These are phyloP conservation scores for Pythium periplocum DNA, from an alignment of 352 stramenopile genomes.

Conservation along the genomic window DNA sequence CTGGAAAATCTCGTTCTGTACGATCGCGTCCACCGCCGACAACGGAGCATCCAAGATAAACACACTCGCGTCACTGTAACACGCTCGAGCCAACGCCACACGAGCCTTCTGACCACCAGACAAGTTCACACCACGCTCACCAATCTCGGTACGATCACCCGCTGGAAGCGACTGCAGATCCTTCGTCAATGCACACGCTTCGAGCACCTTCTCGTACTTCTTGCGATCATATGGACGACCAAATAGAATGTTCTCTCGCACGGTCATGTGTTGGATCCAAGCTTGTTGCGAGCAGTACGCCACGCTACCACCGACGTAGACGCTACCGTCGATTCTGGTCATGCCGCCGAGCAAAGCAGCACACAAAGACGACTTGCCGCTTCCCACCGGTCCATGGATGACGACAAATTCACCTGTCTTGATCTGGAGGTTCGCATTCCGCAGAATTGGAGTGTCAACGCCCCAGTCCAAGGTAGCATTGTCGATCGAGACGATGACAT, in stretches of 20 bases:
- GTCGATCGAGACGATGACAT: slow-evolving; percentile 24
- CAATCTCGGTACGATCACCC: slow-evolving; percentile 44
- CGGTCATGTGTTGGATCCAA: slow-evolving; percentile 71
- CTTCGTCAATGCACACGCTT: slow-evolving; percentile 41
- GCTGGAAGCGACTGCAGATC: slow-evolving; percentile 55
- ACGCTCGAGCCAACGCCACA: slow-evolving; percentile 40
- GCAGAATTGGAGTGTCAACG: slow-evolving; percentile 10
- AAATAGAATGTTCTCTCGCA: slow-evolving; percentile 87
- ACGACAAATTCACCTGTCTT: slow-evolving; percentile 72
- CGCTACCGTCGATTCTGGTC: slow-evolving; percentile 22
- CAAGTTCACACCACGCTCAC: slow-evolving; percentile 31
- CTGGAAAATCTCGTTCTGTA: slow-evolving; percentile 44
- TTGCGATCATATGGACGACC: slow-evolving; percentile 32
- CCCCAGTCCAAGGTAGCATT: slow-evolving; percentile 26
- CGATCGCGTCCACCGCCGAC: slow-evolving; percentile 20
- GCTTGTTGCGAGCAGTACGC: slow-evolving; percentile 73
- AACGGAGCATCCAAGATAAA: slow-evolving; percentile 15
- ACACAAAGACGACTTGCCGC: slow-evolving; percentile 90
- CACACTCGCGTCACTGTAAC: slow-evolving; percentile 32
- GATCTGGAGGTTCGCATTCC: slow-evolving; percentile 63
- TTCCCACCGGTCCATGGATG: slow-evolving; percentile 86
- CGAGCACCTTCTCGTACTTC: slow-evolving; percentile 32
- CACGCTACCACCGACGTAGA: slow-evolving; percentile 29
- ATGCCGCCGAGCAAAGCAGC: slow-evolving; percentile 91
- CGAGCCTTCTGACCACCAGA: slow-evolving; percentile 37